Base-by-base conservation (phyloP, 495 filamentous ascomycete species). In the Darksidea phi region DNA sequence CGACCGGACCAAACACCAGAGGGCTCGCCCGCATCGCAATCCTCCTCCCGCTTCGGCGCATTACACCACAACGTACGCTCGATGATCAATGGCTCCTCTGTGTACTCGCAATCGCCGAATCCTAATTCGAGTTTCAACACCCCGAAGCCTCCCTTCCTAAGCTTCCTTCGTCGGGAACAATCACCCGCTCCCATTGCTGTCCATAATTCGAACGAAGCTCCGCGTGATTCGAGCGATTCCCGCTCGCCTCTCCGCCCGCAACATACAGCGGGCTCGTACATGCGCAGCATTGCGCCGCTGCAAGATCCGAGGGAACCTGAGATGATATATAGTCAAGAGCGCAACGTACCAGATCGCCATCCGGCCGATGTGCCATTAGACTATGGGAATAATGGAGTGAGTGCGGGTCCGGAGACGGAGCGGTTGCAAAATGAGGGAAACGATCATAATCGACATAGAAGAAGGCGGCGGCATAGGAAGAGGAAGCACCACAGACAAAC, bases 251-350 rank as follows among this genome's bases (percentile, higher is more conserved):
- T 68, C 11, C 61, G 48, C 11, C 61, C 66, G 24, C 61, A 54
- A 17, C 61, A 65, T 48, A 68, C 66, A 36, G 66, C 66, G 18
- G 57, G 61, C 24, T 68, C 66, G 17, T 68, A 68, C 32, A 57
- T 65, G 20, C 49, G 60, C 8, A 41, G 25, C 1, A 68, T 68
- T 51, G 52, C 26, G 21, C 55, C 60, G 1, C 32, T 60, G 17
- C 21, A 59, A 17, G 54, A 38, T 18, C 54, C 48, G 10, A 28
- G 45, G 42, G 47, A 59, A 21, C 59, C 64, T n/a, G 38, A 38
- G 32, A 15, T 41, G 4, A 25, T 48, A 32, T 51, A 50, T 37
- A 43, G 20, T 18, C 46, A 15, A 6, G 12, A 20, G 13, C 46
- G 24, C 6, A 53, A 11, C 8, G 49, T 6, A 3, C 49, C 20